Conservation (phyloP, 768 basidiomycete genomes). For the Auricularia auricula-judae region DNA sequence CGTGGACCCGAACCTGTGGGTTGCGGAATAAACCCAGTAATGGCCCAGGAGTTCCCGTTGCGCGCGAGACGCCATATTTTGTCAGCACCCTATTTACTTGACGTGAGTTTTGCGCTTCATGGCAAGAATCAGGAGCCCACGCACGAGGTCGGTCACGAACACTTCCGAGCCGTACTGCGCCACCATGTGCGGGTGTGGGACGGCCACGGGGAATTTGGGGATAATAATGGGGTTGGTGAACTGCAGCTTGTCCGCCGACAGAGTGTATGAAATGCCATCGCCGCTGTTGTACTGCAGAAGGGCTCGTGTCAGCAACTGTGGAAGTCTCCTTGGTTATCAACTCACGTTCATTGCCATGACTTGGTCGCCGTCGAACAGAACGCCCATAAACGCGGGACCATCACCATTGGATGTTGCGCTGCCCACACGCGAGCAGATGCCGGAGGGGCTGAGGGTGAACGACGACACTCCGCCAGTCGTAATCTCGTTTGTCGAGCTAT, state of each 20-base stretch:
- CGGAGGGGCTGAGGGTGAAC: slow-evolving; percentile 32
- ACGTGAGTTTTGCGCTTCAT: no score
- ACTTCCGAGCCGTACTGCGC: slow-evolving; percentile 44
- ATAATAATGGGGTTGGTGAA: slow-evolving; percentile 25
- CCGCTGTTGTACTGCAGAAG: slow-evolving; percentile 37
- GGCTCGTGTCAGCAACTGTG: not conserved
- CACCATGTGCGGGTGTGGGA: slow-evolving; percentile 59
- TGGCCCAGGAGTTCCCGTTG: slow-evolving; percentile 31
- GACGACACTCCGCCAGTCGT: slow-evolving; percentile 38
- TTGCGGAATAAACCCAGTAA: slow-evolving; percentile 52
- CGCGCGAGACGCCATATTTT: slow-evolving; percentile 55
- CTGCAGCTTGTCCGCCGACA: slow-evolving; percentile 21
- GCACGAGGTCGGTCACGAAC: slow-evolving; percentile 54
- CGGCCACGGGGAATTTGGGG: slow-evolving; percentile 42
- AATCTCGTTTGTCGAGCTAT: slow-evolving; percentile 52
- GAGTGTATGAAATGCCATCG: slow-evolving; percentile 38
- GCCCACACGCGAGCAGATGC: slow-evolving; percentile 32
- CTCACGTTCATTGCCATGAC: slow-evolving; percentile 51
- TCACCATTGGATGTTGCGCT: slow-evolving; percentile 39
- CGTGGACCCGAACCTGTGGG: slow-evolving; percentile 58
- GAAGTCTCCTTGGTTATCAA: not conserved
- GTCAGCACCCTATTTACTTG: slow-evolving; percentile 41
- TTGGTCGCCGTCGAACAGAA: slow-evolving; percentile 38
- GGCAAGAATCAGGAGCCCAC: slow-evolving; percentile 9
- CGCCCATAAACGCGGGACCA: slow-evolving; percentile 38